Percentiles rank a stretch among this genome's conserved stretches.
Conservation (phyloP, 1,139 yeast species). For the Blastobotrys elegans region DNA sequence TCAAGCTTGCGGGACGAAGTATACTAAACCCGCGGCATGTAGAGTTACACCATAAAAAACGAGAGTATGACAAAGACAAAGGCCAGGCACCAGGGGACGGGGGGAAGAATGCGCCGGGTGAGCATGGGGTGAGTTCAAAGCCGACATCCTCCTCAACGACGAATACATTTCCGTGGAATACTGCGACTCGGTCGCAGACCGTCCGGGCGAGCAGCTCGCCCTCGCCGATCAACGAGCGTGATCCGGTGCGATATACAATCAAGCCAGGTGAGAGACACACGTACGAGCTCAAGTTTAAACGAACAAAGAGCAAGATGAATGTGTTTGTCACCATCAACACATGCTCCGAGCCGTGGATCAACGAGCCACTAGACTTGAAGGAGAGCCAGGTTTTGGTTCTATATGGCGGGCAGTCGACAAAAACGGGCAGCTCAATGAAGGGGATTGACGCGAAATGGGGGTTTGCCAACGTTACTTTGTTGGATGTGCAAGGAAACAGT, state of each 20-base stretch:
- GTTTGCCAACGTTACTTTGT: constrained; percentile 26
- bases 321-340: constrained; percentile 24
- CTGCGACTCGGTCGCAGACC: neutral
- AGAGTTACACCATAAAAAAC: no score
- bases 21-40: no score
- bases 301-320: neutral
- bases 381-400: constrained; percentile 11
- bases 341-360: constrained; percentile 19
- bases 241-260: constrained; percentile 25
- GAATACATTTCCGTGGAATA: constrained; percentile 5
- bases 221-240: constrained; percentile 21
- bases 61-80: neutral
- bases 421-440: constrained; percentile 4
- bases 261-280: constrained; percentile 28
- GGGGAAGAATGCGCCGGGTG: neutral
- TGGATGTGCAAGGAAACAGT: constrained; percentile 12
- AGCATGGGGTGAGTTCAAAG: neutral
- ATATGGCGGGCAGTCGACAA: constrained; percentile 18
- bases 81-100: constrained; percentile 3
- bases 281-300: constrained; percentile 17
- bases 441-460: constrained; percentile 21
- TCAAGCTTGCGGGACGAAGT: constrained; percentile 6
- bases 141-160: neutral
- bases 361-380: constrained; percentile 3
- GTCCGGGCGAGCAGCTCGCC: constrained; percentile 11